A percentile compares a stretch with the other conserved stretches of the same genome.
Evolutionary conservation across 164 flowering plant species (phyloP).

Genomic region (Piper betle): DNA sequence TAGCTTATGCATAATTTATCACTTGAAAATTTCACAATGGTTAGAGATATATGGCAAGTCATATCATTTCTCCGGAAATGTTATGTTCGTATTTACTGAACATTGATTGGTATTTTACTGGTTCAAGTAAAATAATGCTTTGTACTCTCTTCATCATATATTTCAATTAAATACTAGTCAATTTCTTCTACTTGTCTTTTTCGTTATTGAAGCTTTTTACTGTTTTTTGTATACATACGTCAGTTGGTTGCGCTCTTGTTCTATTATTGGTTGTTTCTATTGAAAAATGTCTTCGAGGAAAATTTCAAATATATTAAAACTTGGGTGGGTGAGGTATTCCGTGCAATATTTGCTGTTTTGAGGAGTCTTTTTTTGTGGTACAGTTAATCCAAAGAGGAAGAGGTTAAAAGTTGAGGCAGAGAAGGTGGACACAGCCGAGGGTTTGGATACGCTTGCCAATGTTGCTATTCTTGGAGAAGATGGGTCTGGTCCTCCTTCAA

Average conservation of each 20-base stretch:
- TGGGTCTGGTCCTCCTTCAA: slow-evolving; percentile 27
- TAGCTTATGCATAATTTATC: background rate
- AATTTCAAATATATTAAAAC: no score
- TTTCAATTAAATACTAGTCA: no score
- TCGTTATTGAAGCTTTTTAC: no score
- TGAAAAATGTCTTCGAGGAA: background rate
- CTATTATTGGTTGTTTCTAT: no score
- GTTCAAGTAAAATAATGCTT: no score
- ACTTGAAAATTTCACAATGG: background rate
- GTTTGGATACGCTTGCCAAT: slow-evolving; percentile 63
- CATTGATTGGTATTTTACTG: no score
- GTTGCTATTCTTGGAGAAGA: slow-evolving; percentile 54
- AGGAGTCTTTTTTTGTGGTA: background rate
- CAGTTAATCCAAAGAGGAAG: slow-evolving; percentile 34
- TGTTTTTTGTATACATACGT: no score
- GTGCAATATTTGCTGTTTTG: background rate
- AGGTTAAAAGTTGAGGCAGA: slow-evolving; percentile 34
- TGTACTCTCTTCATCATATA: no score
- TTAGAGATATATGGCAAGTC: background rate
- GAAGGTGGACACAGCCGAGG: slow-evolving; percentile 41
- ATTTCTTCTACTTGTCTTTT: no score
- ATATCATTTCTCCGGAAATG: background rate
- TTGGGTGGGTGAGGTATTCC: background rate
- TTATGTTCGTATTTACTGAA: no score
- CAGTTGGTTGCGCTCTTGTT: no score